These are phyloP conservation scores for Eutrema japonicum DNA, from an alignment of 345 rosid species.

Conservation along the genomic window DNA sequence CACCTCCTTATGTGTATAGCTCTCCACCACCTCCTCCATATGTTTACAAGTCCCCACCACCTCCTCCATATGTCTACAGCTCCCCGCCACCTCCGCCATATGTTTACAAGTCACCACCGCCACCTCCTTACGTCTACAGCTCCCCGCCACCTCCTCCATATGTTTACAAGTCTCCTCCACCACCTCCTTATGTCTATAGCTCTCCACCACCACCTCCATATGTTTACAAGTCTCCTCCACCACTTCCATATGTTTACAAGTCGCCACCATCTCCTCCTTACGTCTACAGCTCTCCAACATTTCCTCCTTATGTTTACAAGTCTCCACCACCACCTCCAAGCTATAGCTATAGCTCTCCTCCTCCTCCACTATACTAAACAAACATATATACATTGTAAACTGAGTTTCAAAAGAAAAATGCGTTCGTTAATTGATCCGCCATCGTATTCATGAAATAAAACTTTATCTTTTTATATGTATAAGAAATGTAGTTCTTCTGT, in stretches of 20 bases:
- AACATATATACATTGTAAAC: background rate
- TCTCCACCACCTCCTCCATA: conserved; percentile 10
- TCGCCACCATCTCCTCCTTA: background rate
- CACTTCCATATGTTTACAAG: background rate
- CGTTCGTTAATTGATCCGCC: background rate
- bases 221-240: background rate
- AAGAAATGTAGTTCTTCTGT: background rate
- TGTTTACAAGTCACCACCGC: background rate
- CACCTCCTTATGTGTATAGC: background rate
- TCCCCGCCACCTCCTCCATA: background rate
- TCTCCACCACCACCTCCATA: conserved; percentile 5
- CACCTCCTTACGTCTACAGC: background rate
- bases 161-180: background rate
- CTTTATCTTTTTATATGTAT: background rate
- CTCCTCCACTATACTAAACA: conserved; percentile 4
- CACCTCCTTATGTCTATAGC: background rate
- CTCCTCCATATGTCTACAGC: background rate
- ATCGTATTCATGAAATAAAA: background rate
- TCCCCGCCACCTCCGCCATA: background rate
- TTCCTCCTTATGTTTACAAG: background rate
- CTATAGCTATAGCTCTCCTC: background rate
- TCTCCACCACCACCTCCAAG: background rate
- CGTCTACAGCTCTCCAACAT: background rate
- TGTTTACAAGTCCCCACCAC: background rate
- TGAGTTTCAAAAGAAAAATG: background rate